Conservation (phyloP, 1,284 basidiomycete genomes). For the Filobasidium uniguttulatum region DNA sequence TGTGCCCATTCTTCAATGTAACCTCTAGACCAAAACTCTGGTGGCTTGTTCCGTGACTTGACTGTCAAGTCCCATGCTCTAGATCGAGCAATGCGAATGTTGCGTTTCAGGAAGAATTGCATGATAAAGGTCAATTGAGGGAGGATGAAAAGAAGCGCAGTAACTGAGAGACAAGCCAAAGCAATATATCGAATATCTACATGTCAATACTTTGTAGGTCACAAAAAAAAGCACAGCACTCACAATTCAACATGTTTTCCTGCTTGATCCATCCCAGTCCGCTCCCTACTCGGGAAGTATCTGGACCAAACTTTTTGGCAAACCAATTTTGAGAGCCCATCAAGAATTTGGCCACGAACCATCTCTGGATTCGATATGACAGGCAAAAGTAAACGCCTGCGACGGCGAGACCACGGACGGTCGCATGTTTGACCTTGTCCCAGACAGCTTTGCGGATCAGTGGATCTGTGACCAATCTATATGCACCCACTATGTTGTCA, state of each 20-base stretch:
- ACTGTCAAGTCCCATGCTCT: constrained; percentile 63
- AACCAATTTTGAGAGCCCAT: constrained; percentile 15
- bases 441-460: constrained; percentile 28
- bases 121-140: constrained; percentile 59
- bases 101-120: constrained; percentile 61
- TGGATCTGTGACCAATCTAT: constrained; percentile 29
- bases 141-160: constrained; percentile 55
- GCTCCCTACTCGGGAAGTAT: constrained; percentile 4
- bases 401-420: constrained; percentile 28
- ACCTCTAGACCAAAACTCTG: constrained; percentile 62
- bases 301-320: constrained; percentile 1
- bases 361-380: constrained; percentile 28
- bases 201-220: background rate
- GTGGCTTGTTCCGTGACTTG: constrained; percentile 57
- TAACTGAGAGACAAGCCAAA: constrained; percentile 43
- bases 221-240: background rate
- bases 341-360: constrained; percentile 29
- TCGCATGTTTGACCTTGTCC: constrained; percentile 35
- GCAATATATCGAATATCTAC: background rate
- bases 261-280: constrained; percentile 13
- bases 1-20: constrained; percentile 76
- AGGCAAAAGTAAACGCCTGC: constrained; percentile 25
- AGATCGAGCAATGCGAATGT: constrained; percentile 59
- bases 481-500: constrained; percentile 5
- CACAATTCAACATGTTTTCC: constrained; percentile 12